Conservation (phyloP, 192 early-diverging fungal genomes). For the Polychytrium aggregatum region DNA sequence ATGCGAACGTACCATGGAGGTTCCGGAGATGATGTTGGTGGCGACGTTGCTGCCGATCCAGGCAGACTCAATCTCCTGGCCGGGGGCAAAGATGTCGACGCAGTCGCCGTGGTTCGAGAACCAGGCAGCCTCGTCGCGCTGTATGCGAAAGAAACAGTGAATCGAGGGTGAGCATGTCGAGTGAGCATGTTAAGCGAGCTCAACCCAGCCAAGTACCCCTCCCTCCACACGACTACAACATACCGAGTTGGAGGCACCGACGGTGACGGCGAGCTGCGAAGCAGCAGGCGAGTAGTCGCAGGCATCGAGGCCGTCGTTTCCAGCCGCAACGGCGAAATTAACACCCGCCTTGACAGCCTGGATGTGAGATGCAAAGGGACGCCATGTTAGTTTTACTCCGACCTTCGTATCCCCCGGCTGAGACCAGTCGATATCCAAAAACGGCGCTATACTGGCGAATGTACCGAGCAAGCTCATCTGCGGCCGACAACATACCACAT, state of each 20-base stretch:
- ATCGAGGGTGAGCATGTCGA: too few species aligned
- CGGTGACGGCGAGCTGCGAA: constrained; percentile 12
- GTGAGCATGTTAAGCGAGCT: too few species aligned
- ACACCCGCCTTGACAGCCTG: constrained; percentile 24
- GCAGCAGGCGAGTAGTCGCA: constrained; percentile 13
- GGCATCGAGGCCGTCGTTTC: constrained; percentile 36
- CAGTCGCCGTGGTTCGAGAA: constrained; percentile 48
- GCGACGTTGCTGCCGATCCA: constrained; percentile 50
- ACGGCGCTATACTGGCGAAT: too few species aligned
- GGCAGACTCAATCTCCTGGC: constrained; percentile 25
- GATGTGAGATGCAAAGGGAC: too few species aligned
- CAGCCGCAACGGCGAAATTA: constrained; percentile 44
- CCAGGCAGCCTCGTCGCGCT: constrained; percentile 21
- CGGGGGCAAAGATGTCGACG: constrained; percentile 54
- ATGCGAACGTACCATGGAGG: constrained; percentile 53
- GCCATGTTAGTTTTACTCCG: too few species aligned
- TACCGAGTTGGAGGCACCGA: constrained; percentile 10
- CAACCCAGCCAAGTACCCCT: too few species aligned
- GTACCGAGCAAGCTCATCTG: constrained; percentile 15
- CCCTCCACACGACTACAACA: too few species aligned
- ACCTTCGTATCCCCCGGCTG: too few species aligned
- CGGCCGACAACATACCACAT: constrained; percentile 35
- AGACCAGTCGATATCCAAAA: too few species aligned
- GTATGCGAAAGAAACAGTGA: too few species aligned
- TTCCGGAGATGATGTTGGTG: constrained; percentile 68